Percentiles rank a stretch among this genome's conserved stretches.
Conservation (phyloP, 768 basidiomycete species). For the Naematelia encephala region DNA sequence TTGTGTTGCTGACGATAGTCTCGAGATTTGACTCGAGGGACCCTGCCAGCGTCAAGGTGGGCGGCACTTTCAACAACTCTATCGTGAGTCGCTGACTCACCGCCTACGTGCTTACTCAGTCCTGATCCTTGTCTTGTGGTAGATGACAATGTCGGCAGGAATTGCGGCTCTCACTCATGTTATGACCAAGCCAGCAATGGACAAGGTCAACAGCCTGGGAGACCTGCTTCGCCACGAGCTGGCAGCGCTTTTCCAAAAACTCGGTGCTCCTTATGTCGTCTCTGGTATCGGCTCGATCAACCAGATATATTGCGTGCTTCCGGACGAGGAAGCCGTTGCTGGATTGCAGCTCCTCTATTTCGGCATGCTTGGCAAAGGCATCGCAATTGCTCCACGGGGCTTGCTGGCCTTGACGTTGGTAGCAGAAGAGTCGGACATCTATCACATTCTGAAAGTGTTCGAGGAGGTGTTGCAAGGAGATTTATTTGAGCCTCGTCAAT, state of each 20-base stretch:
- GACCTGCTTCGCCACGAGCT: constrained; percentile 12
- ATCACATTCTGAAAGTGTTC: background rate
- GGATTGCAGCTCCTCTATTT: background rate
- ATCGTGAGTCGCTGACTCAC: constrained; percentile 4
- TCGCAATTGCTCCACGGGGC: background rate
- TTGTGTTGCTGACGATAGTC: background rate
- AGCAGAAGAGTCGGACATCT: background rate
- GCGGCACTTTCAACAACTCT: constrained; percentile 32
- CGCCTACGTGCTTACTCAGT: background rate
- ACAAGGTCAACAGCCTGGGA: constrained; percentile 17
- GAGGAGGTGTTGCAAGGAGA: background rate
- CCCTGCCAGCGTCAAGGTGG: constrained; percentile 14
- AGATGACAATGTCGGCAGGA: constrained; percentile 26
- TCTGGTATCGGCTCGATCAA: constrained; percentile 29
- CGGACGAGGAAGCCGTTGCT: background rate
- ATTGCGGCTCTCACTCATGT: constrained; percentile 13
- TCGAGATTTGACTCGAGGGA: constrained; percentile 21
- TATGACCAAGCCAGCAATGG: constrained; percentile 14
- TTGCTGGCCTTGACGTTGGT: background rate
- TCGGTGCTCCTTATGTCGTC: background rate
- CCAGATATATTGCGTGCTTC: constrained; percentile 16
- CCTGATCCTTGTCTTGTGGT: background rate
- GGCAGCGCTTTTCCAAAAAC: constrained; percentile 11
- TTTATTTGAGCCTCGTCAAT: background rate
- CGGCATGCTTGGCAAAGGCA: background rate